Conservation (phyloP, 345 rosid genomes). For the Erodium maritimum region DNA sequence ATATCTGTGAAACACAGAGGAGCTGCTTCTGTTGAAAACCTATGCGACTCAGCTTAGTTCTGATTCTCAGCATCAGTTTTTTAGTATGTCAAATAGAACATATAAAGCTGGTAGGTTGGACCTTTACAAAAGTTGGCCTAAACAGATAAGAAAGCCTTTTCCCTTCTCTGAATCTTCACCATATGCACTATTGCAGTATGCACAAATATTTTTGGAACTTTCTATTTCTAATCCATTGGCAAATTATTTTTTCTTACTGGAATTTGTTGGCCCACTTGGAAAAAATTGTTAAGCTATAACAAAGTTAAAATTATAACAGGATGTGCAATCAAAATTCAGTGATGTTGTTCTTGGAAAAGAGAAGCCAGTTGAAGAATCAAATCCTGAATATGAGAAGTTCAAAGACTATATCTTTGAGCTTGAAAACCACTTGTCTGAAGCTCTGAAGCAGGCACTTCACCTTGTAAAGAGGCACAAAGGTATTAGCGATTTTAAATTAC, state of each 20-base stretch:
- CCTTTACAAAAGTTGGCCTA: not conserved
- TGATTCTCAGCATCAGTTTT: not conserved
- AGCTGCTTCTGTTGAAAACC: too few relatives aligned
- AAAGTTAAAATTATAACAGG: constrained; percentile 30
- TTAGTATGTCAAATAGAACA: not conserved
- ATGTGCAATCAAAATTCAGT: constrained; percentile 82
- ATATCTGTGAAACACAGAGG: too few relatives aligned
- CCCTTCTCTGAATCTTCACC: not conserved
- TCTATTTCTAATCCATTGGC: not conserved
- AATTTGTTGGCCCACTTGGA: not conserved
- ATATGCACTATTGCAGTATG: too few relatives aligned
- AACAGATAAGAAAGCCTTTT: not conserved
- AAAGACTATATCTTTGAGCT: constrained; percentile 87
- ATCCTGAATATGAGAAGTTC: constrained; percentile 84
- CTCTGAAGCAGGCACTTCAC: constrained; percentile 92
- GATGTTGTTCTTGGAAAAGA: constrained; percentile 96
- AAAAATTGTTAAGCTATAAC: not conserved
- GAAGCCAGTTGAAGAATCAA: constrained; percentile 95
- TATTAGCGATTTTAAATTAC: constrained; percentile 14
- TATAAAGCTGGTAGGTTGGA: not conserved
- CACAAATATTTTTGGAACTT: not conserved
- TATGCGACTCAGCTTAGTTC: too few relatives aligned
- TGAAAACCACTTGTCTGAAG: constrained; percentile 88
- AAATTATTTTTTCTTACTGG: not conserved
- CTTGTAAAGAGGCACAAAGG: constrained; percentile 97